phyloP scores from a whole-genome alignment of 2,329 filamentous ascomycete genomes.

The Ustilaginoidea virens region DNA sequence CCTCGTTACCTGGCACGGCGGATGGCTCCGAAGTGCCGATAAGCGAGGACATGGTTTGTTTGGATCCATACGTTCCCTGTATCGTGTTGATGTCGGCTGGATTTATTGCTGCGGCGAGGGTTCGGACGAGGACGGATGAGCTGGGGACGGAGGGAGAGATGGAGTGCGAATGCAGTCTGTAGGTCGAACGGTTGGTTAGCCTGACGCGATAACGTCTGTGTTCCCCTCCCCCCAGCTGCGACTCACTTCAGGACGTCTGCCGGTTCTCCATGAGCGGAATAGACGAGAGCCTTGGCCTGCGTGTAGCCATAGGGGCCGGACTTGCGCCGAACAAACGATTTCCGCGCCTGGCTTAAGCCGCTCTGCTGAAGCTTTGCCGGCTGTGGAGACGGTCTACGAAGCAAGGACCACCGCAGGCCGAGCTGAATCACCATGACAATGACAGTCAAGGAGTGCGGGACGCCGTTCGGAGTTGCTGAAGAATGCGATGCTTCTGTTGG shows the following conservation, averaged over 20 bases:
- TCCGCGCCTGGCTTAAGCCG: constrained; percentile 9
- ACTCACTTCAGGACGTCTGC: constrained; percentile 48
- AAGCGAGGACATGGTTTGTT: constrained; percentile 58
- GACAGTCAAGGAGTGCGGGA: too few species aligned
- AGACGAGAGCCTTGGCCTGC: constrained; percentile 69
- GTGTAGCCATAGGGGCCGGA: constrained; percentile 64
- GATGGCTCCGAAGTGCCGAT: constrained; percentile 65
- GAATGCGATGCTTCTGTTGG: too few species aligned
- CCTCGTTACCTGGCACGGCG: constrained; percentile 79
- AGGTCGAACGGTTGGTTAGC: background rate
- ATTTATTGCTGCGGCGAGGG: constrained; percentile 86
- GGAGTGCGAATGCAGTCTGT: constrained; percentile 55
- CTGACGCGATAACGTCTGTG: too few species aligned
- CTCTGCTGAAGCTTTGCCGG: constrained; percentile 7
- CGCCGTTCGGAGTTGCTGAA: too few species aligned
- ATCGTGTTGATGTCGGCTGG: constrained; percentile 97
- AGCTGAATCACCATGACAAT: constrained; percentile 14
- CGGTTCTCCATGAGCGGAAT: constrained; percentile 60
- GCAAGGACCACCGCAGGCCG: constrained; percentile 10
- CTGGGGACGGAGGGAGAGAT: constrained; percentile 59
- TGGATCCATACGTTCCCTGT: constrained; percentile 86
- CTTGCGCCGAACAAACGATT: constrained; percentile 26
- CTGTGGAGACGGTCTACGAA: too few species aligned
- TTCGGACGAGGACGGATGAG: constrained; percentile 57
- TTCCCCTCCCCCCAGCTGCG: background rate